Conservation (phyloP, 1,284 basidiomycete genomes). For the Inonotus obliquus region DNA sequence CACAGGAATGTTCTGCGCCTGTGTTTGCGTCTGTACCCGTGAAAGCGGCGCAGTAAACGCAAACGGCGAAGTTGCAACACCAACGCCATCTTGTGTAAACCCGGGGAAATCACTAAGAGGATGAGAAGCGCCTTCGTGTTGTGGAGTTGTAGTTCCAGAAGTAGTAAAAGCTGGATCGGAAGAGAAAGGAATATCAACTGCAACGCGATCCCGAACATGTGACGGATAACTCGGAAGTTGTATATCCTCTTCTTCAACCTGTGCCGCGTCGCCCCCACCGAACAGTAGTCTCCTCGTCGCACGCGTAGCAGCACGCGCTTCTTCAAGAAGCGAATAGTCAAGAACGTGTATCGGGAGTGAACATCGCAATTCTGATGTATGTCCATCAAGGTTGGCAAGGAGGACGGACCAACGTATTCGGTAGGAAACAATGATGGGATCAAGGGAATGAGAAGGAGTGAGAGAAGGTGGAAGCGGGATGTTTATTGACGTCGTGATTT, state of each 20-base stretch:
- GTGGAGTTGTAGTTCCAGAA: slow-evolving; percentile 34
- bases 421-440: slow-evolving; percentile 70
- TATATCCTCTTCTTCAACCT: slow-evolving; percentile 50
- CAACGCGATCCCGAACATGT: slow-evolving; percentile 86
- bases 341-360: slow-evolving; percentile 85
- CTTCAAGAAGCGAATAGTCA: slow-evolving; percentile 65
- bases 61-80: background rate
- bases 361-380: slow-evolving; percentile 87
- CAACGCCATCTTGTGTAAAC: slow-evolving; percentile 18
- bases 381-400: slow-evolving; percentile 82
- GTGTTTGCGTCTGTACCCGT: background rate
- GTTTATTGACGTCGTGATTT: slow-evolving; percentile 29
- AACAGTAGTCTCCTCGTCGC: slow-evolving; percentile 67
- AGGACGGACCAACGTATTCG: slow-evolving; percentile 72
- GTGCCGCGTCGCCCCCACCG: slow-evolving; percentile 37
- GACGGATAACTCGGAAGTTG: slow-evolving; percentile 84
- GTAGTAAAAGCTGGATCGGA: slow-evolving; percentile 52
- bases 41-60: slow-evolving; percentile 3
- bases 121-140: slow-evolving; percentile 24
- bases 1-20: background rate
- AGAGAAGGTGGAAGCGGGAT: slow-evolving; percentile 51
- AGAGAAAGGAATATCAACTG: slow-evolving; percentile 61
- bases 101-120: slow-evolving; percentile 27
- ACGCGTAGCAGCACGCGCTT: slow-evolving; percentile 67
- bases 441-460: slow-evolving; percentile 51